A percentile compares a stretch with the other conserved stretches of the same genome.
Evolutionary conservation across 805 yeast species (phyloP).

Genomic region (Pichia scutulata): DNA sequence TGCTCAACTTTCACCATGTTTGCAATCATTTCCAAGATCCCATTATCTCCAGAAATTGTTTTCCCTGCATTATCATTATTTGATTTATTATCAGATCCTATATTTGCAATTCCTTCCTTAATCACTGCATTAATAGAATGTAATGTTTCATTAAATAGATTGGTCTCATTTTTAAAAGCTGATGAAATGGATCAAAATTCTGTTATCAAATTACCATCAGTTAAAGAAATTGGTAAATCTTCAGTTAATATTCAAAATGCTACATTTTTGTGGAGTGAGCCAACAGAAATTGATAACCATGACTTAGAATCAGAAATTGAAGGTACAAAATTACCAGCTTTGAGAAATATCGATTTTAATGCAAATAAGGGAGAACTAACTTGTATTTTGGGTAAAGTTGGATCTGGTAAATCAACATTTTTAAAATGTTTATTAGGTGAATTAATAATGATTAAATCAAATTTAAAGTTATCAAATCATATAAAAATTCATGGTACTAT

Average conservation of each 20-base stretch:
- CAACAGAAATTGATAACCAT: slow-evolving; percentile 10
- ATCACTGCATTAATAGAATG: slow-evolving; percentile 53
- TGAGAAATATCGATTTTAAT: slow-evolving; percentile 39
- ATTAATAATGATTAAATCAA: slow-evolving; percentile 31
- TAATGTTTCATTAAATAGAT: slow-evolving; percentile 48
- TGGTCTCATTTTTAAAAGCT: slow-evolving; percentile 40
- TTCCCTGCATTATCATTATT: slow-evolving; percentile 62
- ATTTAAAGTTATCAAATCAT: slow-evolving; percentile 14
- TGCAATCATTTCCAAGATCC: slow-evolving; percentile 36
- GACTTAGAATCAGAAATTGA: slow-evolving; percentile 36
- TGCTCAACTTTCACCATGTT: slow-evolving; percentile 52
- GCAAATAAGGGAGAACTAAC: slow-evolving; percentile 47
- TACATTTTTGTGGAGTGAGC: slow-evolving; percentile 43
- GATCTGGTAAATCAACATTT: slow-evolving; percentile 58
- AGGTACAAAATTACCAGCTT: slow-evolving; percentile 30
- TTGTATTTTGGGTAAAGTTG: slow-evolving; percentile 61
- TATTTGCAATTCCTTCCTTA: slow-evolving; percentile 49
- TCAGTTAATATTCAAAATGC: slow-evolving; percentile 41
- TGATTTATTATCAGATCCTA: slow-evolving; percentile 50
- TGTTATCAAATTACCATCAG: slow-evolving; percentile 21
- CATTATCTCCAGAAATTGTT: slow-evolving; percentile 59
- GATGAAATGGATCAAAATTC: slow-evolving; percentile 34
- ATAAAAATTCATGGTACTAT: slow-evolving; percentile 33
- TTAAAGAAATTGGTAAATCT: slow-evolving; percentile 21
- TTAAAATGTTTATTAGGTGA: slow-evolving; percentile 49